These are phyloP conservation scores for Ustilago lituana DNA, from an alignment of 1,284 basidiomycete genomes.

Conservation along the genomic window DNA sequence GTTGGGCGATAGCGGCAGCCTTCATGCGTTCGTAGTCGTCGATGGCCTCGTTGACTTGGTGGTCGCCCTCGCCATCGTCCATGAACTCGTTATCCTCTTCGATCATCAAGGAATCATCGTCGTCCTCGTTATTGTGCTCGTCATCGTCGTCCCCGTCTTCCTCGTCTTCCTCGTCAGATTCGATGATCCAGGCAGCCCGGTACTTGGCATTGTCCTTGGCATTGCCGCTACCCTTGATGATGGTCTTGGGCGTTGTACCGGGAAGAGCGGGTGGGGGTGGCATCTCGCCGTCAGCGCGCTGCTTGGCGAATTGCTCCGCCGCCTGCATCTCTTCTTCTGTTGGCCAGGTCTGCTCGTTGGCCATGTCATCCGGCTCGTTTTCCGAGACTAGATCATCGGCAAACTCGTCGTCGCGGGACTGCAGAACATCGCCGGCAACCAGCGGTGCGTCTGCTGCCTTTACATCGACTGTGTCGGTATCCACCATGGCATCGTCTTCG, in stretches of 20 bases:
- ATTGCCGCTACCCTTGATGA: slow-evolving; percentile 62
- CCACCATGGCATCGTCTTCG: slow-evolving; percentile 23
- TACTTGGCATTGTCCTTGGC: slow-evolving; percentile 65
- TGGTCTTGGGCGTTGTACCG: slow-evolving; percentile 65
- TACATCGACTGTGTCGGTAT: slow-evolving; percentile 52
- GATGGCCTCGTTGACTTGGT: slow-evolving; percentile 74
- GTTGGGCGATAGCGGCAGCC: slow-evolving; percentile 71
- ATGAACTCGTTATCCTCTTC: slow-evolving; percentile 78
- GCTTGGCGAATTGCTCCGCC: slow-evolving; percentile 37
- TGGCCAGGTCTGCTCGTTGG: slow-evolving; percentile 98
- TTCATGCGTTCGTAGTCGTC: slow-evolving; percentile 90
- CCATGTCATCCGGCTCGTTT: slow-evolving; percentile 87
- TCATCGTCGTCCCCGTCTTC: slow-evolving; percentile 73
- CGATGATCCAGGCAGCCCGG: slow-evolving; percentile 64
- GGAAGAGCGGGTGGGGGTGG: slow-evolving; percentile 67
- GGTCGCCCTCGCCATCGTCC: slow-evolving; percentile 76
- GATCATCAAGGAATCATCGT: slow-evolving; percentile 79
- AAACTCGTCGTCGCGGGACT: slow-evolving; percentile 72
- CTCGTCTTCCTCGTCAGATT: slow-evolving; percentile 56
- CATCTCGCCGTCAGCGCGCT: slow-evolving; percentile 38
- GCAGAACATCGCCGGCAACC: slow-evolving; percentile 72
- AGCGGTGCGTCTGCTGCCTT: slow-evolving; percentile 37
- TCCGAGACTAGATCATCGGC: slow-evolving; percentile 89
- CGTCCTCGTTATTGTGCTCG: slow-evolving; percentile 75
- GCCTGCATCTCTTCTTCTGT: slow-evolving; percentile 90